Base-by-base conservation (phyloP, 305 asterid genomes). In the Ilex paraguariensis region DNA sequence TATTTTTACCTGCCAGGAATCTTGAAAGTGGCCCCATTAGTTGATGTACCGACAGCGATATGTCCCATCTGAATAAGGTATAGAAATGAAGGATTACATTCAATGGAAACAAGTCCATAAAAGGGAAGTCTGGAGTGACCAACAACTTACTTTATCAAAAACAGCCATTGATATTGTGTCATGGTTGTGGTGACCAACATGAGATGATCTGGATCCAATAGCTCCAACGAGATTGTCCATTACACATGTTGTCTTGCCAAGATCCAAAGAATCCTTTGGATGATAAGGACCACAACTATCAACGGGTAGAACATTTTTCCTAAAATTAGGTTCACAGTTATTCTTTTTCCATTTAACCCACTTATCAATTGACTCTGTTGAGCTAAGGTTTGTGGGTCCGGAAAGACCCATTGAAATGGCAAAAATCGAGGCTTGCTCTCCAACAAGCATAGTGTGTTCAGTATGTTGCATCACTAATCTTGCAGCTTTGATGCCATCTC, bases 401-500 rank as follows among this genome's bases (percentile, higher is more conserved):
- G 82, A 86, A 75, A 92, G 90, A 64, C 97, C 98, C 98, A 92
- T 89, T 4, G 97, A 89, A 66, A 89, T 85, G 67, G 96, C 97
- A 65, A 92, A 92, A 30, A 31, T 68, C 13, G 98, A 89, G 5
- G 98, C 98, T 73, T 84, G 85, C 75, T 92, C 97, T 21, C 97
- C 97, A 0, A 80, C 98, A 62, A 92, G 98, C 88, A 92, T 79
- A 54, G 97, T 89, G 78, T 89, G 98, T 66, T 84, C 64, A 13
- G 97, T 81, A 56, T 87, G 86, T 64, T 78, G 82, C 97, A 92
- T 84, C 60, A 92, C 97, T 60, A 87, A 74, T 73, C 78, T 80
- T 65, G 97, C 97, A 39, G 96, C 97, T 82, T 62, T 79, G 71
- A 89, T 92, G 60, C 97, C 98, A 50, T 85, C 87, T 56, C 76